Evolutionary conservation across 2,329 filamentous ascomycete species (phyloP).

Genomic region (Botryotinia narcissicola): DNA sequence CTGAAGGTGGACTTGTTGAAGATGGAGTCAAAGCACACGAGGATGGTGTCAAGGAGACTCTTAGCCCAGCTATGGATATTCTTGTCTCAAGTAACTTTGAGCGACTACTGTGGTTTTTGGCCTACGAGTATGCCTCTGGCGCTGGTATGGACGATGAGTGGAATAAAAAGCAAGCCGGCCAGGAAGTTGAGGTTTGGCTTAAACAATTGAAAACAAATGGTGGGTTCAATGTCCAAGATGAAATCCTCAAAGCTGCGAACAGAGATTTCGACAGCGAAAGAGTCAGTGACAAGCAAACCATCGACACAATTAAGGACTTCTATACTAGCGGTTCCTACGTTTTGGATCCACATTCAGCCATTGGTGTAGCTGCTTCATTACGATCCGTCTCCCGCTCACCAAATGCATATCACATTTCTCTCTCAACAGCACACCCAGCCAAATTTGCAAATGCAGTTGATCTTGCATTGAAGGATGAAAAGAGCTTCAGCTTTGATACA

Average conservation of each 20-base stretch:
- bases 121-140: constrained; percentile 64
- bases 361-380: constrained; percentile 75
- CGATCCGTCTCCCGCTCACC: constrained; percentile 61
- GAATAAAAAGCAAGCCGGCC: constrained; percentile 67
- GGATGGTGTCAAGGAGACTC: constrained; percentile 82
- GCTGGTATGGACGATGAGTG: constrained; percentile 62
- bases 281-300: constrained; percentile 63
- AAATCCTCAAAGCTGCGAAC: constrained; percentile 69
- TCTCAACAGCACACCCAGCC: constrained; percentile 92
- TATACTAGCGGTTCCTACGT: constrained; percentile 61
- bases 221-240: constrained; percentile 75
- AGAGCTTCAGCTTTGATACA: constrained; percentile 73
- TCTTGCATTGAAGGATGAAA: constrained; percentile 66
- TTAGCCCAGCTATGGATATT: constrained; percentile 97
- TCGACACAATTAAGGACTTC: constrained; percentile 60
- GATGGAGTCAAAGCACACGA: constrained; percentile 61
- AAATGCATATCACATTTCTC: constrained; percentile 65
- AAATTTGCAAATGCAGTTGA: constrained; percentile 90
- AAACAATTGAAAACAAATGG: constrained; percentile 75
- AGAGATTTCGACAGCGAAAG: constrained; percentile 79
- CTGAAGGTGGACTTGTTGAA: constrained; percentile 52
- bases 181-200: constrained; percentile 77
- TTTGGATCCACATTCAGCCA: constrained; percentile 88
- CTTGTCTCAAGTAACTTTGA: constrained; percentile 96
- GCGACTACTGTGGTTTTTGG: constrained; percentile 88